phyloP scores from a whole-genome alignment of 352 stramenopile genomes.

The Globisporangium camurandrum region DNA sequence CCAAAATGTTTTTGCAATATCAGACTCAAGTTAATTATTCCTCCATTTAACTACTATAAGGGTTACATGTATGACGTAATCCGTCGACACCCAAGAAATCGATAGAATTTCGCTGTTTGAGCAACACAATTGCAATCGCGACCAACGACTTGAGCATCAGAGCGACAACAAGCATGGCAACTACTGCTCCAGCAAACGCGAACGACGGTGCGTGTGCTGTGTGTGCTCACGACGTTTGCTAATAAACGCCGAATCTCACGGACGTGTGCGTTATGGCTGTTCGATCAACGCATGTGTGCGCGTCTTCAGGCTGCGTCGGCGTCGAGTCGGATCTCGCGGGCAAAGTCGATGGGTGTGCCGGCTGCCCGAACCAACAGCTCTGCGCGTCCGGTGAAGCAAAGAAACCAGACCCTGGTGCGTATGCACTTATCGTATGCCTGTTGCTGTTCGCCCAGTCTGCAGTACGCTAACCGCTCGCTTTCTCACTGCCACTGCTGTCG shows the following conservation, averaged over 20 bases:
- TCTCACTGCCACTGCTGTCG: no score
- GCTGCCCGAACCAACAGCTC: conserved; percentile 96
- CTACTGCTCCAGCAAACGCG: conserved; percentile 40
- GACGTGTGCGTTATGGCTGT: no score
- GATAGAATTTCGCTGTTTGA: no score
- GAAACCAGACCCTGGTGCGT: conserved; percentile 71
- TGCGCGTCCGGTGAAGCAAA: conserved; percentile 91
- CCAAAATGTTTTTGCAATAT: no score
- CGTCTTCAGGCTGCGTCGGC: conserved; percentile 87
- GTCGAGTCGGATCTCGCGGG: conserved; percentile 91
- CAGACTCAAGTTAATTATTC: no score
- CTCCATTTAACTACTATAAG: no score
- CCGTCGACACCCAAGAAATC: no score
- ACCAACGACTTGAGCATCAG: neutral
- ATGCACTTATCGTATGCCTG: conserved; percentile 15
- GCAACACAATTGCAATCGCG: conserved; percentile 1
- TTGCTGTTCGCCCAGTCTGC: conserved; percentile 17
- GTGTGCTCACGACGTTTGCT: neutral
- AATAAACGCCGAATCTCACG: no score
- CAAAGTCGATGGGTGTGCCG: conserved; percentile 91
- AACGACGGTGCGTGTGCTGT: conserved; percentile 37
- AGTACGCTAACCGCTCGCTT: neutral
- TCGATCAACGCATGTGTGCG: no score
- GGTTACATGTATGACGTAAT: no score
- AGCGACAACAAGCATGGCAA: no score